Conservation (phyloP, 2,329 filamentous ascomycete genomes). For the Didymella exigua region DNA sequence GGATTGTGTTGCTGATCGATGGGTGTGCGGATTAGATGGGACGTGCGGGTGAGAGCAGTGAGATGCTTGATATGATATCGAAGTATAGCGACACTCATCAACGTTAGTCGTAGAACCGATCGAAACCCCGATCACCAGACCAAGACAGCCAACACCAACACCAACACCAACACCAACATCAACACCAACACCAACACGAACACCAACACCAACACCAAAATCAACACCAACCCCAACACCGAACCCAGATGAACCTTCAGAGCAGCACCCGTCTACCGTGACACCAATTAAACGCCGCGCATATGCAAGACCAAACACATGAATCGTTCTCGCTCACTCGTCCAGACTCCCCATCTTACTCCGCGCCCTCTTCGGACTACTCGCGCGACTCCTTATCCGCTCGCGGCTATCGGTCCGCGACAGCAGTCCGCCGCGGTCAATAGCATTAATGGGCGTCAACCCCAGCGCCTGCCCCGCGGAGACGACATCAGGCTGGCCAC, state of each 20-base stretch:
- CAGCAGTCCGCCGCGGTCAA: conserved; percentile 72
- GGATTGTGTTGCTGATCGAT: not conserved
- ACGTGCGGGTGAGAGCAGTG: too few species aligned
- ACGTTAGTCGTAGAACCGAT: too few species aligned
- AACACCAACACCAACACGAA: too few species aligned
- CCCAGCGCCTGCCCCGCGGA: conserved; percentile 42
- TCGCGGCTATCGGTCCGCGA: conserved; percentile 87
- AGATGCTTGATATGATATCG: too few species aligned
- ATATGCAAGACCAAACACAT: not conserved
- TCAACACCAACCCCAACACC: too few species aligned
- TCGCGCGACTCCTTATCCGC: conserved; percentile 63
- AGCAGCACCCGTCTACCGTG: not conserved
- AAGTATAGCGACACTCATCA: too few species aligned
- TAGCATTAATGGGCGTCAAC: conserved; percentile 33
- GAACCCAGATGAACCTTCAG: too few species aligned
- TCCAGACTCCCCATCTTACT: conserved; percentile 27
- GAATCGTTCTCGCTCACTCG: conserved; percentile 16
- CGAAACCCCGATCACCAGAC: too few species aligned
- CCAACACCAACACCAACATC: too few species aligned
- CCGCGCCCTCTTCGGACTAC: conserved; percentile 51
- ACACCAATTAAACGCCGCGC: not conserved
- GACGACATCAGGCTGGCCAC: conserved; percentile 24
- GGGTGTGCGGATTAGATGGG: too few species aligned
- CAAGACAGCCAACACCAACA: not conserved
- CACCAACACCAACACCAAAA: too few species aligned